Evolutionary conservation across 2,329 filamentous ascomycete species (phyloP), one percentile per base, ranked within the genome.

Genomic region (Colletotrichum somersetense): DNA sequence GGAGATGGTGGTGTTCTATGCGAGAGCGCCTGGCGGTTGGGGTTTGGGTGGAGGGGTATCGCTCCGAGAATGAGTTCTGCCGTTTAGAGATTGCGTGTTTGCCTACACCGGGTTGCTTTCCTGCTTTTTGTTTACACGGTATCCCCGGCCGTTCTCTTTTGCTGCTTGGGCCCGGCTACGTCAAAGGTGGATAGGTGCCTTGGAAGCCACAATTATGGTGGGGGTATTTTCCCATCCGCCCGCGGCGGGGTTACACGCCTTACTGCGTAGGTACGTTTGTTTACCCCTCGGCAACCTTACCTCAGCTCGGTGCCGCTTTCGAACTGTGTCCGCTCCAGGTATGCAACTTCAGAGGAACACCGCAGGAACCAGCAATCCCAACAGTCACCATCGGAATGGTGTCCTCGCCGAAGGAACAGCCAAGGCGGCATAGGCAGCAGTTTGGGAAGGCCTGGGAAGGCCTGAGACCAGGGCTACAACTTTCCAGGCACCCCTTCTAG

Each of bases 251-350:
- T 62, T 56, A 46, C 42, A 67, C 53, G 20, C 42, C 42, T 16
- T 20, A 44, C 16, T 1, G 26, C 26, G 26, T 26, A 26, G 26
- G 26, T 42, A 18, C 40, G 6, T 44, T 20, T 18, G 14, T 42
- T 8, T 4, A 16, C 42, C 42, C 44, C 46, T 64, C 50, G 33
- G 57, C 56, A 66, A 46, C 58, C 56, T 68, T 71, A 68, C 57
- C 56, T 71, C 64, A 68, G 63, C 63, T 57, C 40, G 30, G 23
- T 20, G 55, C 81, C 81, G 59, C 79, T n/a, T 44, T 48, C 44
- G 33, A 53, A 66, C 42, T 38, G 44, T 16, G 12, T 52, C 33
- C 44, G 46, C 46, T 20, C 18, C 4, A 30, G 30, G 30, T 20
- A 26, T 42, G 61, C 61, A n/a, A 53, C 30, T 50, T 52, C 8